These are phyloP conservation scores for Pyracantha coccinea DNA, from an alignment of 331 rosid genomes.

Conservation along the genomic window DNA sequence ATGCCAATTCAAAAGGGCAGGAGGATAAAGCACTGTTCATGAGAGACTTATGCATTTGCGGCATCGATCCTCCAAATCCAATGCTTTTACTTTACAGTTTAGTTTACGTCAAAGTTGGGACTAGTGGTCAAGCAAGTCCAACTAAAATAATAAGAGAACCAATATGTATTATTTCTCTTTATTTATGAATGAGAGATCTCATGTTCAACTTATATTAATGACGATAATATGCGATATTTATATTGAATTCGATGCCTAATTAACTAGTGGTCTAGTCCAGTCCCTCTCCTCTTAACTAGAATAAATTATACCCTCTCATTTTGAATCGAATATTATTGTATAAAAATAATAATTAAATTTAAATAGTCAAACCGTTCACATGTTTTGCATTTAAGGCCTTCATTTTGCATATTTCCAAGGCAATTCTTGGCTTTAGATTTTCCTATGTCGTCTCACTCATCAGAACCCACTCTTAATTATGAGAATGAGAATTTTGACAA, in stretches of 20 bases:
- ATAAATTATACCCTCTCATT: too few species aligned
- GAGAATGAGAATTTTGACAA: not conserved
- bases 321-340: too few species aligned
- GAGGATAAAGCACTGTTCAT: not conserved
- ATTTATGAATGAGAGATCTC: too few species aligned
- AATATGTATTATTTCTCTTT: too few species aligned
- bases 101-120: too few species aligned
- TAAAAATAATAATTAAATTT: too few species aligned
- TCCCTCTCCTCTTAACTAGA: too few species aligned
- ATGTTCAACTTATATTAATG: not conserved
- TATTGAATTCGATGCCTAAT: too few species aligned
- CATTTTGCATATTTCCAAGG: conserved; percentile 9
- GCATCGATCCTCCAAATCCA: not conserved
- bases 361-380: conserved; percentile 9
- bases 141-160: too few species aligned
- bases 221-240: not conserved
- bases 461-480: not conserved
- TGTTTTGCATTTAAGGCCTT: conserved; percentile 15
- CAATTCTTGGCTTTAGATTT: conserved; percentile 1
- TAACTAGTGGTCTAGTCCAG: not conserved
- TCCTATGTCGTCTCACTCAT: conserved; percentile 1
- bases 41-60: not conserved
- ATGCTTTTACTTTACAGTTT: too few species aligned
- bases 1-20: not conserved
- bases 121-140: too few species aligned